phyloP scores from a whole-genome alignment of 192 early-diverging fungal genomes.

The Entrophospora sp. region DNA sequence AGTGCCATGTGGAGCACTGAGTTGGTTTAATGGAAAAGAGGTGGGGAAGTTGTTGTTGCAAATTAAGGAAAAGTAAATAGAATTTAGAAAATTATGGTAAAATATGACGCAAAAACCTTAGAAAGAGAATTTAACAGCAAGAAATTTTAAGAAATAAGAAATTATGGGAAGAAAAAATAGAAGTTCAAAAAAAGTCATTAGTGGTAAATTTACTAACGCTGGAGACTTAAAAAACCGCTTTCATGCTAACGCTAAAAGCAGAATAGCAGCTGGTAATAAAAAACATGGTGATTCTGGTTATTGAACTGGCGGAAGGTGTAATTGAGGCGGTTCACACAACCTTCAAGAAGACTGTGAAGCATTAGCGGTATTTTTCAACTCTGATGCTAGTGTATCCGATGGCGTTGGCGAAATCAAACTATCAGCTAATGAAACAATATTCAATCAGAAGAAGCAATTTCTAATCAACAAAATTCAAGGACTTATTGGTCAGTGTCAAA shows the following conservation, averaged over 20 bases:
- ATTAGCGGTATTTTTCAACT: slow-evolving; percentile 6
- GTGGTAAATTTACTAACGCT: not conserved
- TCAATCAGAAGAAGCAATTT: not conserved
- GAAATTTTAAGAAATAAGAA: not conserved
- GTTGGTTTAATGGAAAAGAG: no score
- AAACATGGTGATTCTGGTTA: not conserved
- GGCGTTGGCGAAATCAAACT: not conserved
- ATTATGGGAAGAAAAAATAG: not conserved
- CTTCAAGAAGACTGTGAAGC: not conserved
- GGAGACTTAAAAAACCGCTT: not conserved
- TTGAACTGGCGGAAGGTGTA: slow-evolving; percentile 1
- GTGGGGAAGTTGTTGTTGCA: no score
- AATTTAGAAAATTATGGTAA: not conserved
- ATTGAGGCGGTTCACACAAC: not conserved
- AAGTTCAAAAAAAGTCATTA: not conserved
- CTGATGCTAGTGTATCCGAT: not conserved
- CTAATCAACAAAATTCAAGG: not conserved
- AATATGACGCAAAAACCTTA: not conserved
- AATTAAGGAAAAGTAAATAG: not conserved
- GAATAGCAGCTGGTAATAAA: not conserved
- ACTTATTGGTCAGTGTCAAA: not conserved
- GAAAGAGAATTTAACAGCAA: not conserved
- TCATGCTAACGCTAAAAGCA: not conserved
- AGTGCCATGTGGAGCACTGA: no score
- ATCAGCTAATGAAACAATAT: not conserved